Evolutionary conservation across 192 early-diverging fungal species (phyloP).

Genomic region (Mortierella claussenii): DNA sequence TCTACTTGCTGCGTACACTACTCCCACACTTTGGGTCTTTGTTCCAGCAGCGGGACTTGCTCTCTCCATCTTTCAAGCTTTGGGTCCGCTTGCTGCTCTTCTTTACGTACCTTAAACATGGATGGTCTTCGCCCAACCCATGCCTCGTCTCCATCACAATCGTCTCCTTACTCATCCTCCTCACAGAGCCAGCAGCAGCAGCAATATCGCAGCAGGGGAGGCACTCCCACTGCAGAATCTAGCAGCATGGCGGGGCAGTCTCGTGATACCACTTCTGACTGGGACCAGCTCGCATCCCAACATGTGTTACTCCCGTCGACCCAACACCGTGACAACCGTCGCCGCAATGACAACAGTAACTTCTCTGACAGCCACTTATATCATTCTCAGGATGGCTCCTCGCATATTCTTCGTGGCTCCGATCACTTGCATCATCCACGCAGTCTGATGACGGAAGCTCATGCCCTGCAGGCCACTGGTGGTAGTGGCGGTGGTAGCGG

Average conservation of each 20-base stretch:
- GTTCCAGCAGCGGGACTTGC: constrained; percentile 20
- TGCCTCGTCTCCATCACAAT: background rate
- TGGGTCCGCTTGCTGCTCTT: constrained; percentile 13
- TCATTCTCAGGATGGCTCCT: background rate
- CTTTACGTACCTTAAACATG: background rate
- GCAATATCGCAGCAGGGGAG: background rate
- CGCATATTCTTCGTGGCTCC: too few species aligned
- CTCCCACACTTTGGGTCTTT: constrained; percentile 33
- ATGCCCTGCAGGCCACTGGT: too few species aligned
- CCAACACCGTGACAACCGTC: background rate
- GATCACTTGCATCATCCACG: too few species aligned
- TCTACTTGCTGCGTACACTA: constrained; percentile 23
- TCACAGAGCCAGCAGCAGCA: constrained; percentile 9
- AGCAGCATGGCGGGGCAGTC: background rate
- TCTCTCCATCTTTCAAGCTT: constrained; percentile 29
- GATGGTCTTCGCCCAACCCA: constrained; percentile 3
- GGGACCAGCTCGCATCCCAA: background rate
- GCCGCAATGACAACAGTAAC: background rate
- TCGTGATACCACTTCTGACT: background rate
- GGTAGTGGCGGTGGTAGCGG: background rate
- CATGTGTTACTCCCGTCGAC: background rate
- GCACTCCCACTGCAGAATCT: background rate
- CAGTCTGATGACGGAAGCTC: too few species aligned
- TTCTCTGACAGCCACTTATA: background rate
- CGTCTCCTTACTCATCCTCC: background rate